Percentiles rank a stretch among this genome's conserved stretches.
Evolutionary conservation across 352 stramenopile species (phyloP).

Genomic region (Paralagenidium karlingii): DNA sequence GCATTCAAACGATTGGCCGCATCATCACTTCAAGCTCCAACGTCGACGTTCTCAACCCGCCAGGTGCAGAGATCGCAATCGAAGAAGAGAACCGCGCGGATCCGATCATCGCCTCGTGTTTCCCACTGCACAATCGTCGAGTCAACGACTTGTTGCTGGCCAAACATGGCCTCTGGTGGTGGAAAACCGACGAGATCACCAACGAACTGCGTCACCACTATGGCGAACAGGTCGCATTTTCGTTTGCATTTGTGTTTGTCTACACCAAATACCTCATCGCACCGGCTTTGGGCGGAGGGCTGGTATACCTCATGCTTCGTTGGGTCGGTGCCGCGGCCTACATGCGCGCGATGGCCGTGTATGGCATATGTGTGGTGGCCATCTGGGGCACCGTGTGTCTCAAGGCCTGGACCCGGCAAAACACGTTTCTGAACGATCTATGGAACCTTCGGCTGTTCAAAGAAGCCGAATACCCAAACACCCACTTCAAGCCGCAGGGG

Average conservation of each 20-base stretch:
- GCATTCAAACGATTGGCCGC: constrained; percentile 75
- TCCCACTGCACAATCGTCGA: constrained; percentile 74
- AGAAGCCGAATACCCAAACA: constrained; percentile 75
- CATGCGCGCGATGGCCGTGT: constrained; percentile 69
- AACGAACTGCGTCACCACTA: constrained; percentile 80
- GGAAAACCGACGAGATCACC: constrained; percentile 66
- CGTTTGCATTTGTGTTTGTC: constrained; percentile 77
- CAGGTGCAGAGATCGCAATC: constrained; percentile 59
- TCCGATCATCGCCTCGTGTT: constrained; percentile 60
- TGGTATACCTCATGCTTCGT: constrained; percentile 52
- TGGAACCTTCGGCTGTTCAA: constrained; percentile 81
- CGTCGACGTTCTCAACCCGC: constrained; percentile 59
- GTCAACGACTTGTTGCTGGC: constrained; percentile 53
- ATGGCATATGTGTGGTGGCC: constrained; percentile 59
- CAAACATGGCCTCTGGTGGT: constrained; percentile 67
- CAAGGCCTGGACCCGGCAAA: constrained; percentile 65
- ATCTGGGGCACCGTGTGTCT: constrained; percentile 71
- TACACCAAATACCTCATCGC: constrained; percentile 73
- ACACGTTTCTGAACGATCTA: constrained; percentile 64
- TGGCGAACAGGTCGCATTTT: constrained; percentile 72
- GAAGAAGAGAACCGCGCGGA: constrained; percentile 69
- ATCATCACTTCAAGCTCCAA: constrained; percentile 74
- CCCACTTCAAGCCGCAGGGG: constrained; percentile 58
- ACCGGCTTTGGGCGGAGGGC: constrained; percentile 36
- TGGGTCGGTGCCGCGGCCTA: constrained; percentile 63